Base-by-base conservation (phyloP, 176 grass and related monocot species). In the Miscanthus lutarioriparius region DNA sequence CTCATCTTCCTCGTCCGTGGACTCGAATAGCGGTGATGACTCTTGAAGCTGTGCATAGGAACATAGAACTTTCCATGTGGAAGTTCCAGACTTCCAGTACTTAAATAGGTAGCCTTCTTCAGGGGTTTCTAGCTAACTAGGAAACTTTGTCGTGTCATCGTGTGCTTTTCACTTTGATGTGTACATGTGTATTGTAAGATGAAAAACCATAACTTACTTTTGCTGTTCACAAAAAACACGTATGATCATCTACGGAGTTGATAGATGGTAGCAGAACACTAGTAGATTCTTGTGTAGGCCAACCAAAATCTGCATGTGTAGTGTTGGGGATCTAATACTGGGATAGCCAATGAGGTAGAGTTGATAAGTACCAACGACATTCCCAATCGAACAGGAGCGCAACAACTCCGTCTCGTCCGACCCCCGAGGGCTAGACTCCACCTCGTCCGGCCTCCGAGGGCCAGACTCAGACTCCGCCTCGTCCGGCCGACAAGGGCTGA, bases 11-110 rank as follows among this genome's bases (percentile, higher is more conserved):
- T 87, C 83, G 7, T 83, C 83, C 0, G 56, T 72, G 33, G 66
- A 66, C 43, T 90, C 83, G 1, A 82, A 72, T 28, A 45, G 54
- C 19, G 65, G 27, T 7, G 74, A 54, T 10, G 72, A 66, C 12
- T 76, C 51, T 4, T 85, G 53, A 89, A 64, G 16, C 27, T 65
- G 40, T 22, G 58, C 58, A 26, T 61, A 61, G 58, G n/a, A 61
- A 25, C 58, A 39, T 38, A 13, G 28, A 40, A 48, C 45, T 49
- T 68, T 68, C 82, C 40, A 19, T 56, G 30, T 79, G 45, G 48
- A 48, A 76, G 63, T 61, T 11, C 58, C 20, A 58, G 53, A 75
- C 48, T 58, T 9, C 53, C 10, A 61, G 58, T 61, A 61, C 58
- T 11, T 25, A 61, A 4, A 23, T 38, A 5, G 13, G 15, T 20